Percentiles rank a stretch among this genome's conserved stretches.
Evolutionary conservation across 1,139 yeast species (phyloP).

Genomic region (Saccharomyces hybrid): DNA sequence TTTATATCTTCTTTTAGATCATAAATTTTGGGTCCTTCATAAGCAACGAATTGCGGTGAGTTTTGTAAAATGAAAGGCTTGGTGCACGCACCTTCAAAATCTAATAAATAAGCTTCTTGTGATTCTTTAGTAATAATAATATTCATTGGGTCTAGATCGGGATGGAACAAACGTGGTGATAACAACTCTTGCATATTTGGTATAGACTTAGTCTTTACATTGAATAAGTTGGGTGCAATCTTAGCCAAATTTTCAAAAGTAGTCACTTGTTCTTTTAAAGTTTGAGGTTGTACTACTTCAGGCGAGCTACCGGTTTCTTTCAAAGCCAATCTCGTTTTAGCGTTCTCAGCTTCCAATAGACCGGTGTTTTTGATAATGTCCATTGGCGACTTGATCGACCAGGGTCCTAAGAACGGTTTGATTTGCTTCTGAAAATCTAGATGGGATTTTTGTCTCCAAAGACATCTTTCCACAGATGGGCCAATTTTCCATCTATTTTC

Average conservation of each 20-base stretch:
- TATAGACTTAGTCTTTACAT: constrained; percentile 42
- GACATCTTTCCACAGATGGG: constrained; percentile 73
- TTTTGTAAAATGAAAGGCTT: constrained; percentile 74
- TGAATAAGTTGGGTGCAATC: constrained; percentile 49
- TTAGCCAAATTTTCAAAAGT: constrained; percentile 53
- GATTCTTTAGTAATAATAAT: constrained; percentile 45
- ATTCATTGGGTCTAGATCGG: constrained; percentile 89
- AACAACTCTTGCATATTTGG: constrained; percentile 55
- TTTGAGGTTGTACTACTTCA: constrained; percentile 35
- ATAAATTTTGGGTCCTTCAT: constrained; percentile 81
- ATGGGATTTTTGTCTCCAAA: constrained; percentile 57
- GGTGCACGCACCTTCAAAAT: constrained; percentile 71
- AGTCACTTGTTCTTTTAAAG: constrained; percentile 42
- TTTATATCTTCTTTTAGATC: constrained; percentile 67
- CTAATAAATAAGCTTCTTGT: constrained; percentile 47
- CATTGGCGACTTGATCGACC: constrained; percentile 50
- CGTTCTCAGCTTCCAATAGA: constrained; percentile 56
- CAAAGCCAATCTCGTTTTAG: constrained; percentile 46
- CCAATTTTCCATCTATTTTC: constrained; percentile 82
- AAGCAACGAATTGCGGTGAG: constrained; percentile 76
- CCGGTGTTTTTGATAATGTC: constrained; percentile 60
- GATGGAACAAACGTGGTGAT: constrained; percentile 65
- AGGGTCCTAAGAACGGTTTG: constrained; percentile 55
- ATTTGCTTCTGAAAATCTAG: constrained; percentile 38
- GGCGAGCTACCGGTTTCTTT: constrained; percentile 47